Conservation (phyloP, 176 grass and related monocot species). For the Neostapfia colusana region DNA sequence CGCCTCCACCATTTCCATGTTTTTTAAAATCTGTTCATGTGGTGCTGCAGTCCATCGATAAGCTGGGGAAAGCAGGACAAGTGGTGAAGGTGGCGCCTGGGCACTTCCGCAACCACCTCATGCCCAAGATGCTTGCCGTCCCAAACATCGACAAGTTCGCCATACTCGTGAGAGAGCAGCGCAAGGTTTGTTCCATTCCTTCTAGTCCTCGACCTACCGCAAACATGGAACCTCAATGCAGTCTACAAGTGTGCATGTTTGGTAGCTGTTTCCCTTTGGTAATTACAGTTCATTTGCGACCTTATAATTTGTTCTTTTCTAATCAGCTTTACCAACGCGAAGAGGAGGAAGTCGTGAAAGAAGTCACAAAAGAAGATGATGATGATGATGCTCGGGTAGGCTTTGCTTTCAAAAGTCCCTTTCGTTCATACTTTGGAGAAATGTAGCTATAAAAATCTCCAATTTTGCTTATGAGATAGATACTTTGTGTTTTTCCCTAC, state of each 20-base stretch:
- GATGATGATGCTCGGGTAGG: slow-evolving; percentile 57
- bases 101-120: slow-evolving; percentile 87
- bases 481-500: background rate
- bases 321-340: slow-evolving; percentile 71
- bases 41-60: slow-evolving; percentile 72
- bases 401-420: background rate
- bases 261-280: background rate
- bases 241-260: background rate
- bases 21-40: background rate
- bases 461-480: slow-evolving; percentile 3
- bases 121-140: slow-evolving; percentile 86
- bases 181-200: slow-evolving; percentile 52
- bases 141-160: slow-evolving; percentile 93
- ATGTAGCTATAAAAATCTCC: background rate
- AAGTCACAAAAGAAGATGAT: slow-evolving; percentile 58
- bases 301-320: background rate
- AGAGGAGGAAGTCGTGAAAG: slow-evolving; percentile 51
- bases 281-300: background rate
- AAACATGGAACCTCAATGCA: background rate
- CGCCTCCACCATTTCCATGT: background rate
- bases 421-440: background rate
- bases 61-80: slow-evolving; percentile 82
- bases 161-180: slow-evolving; percentile 80
- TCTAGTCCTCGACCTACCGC: background rate
- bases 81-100: slow-evolving; percentile 87